Percentiles rank a stretch among this genome's conserved stretches.
phyloP scores from a whole-genome alignment of 306 rosid genomes.

The Albizia julibrissin region DNA sequence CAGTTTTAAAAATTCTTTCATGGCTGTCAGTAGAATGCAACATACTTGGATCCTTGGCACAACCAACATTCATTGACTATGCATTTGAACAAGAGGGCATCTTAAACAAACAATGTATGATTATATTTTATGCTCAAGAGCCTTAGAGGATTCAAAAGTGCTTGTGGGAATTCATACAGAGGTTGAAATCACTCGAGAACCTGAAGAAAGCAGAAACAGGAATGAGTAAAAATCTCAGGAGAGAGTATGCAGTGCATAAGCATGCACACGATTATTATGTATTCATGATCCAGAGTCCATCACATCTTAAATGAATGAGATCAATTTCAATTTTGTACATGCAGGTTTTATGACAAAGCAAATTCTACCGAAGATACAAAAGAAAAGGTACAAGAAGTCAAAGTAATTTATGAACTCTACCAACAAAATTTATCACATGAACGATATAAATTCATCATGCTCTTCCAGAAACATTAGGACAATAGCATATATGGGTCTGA shows the following conservation, averaged over 20 bases:
- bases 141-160: conserved; percentile 22
- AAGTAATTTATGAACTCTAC: not conserved
- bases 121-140: conserved; percentile 17
- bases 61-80: conserved; percentile 38
- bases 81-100: conserved; percentile 51
- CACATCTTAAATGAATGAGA: conserved; percentile 5
- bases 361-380: conserved; percentile 4
- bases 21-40: conserved; percentile 22
- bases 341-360: conserved; percentile 19
- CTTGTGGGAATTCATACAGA: conserved; percentile 24
- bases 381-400: not conserved
- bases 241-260: not conserved
- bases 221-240: conserved; percentile 17
- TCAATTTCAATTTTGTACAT: not conserved
- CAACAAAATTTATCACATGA: not conserved
- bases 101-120: conserved; percentile 29
- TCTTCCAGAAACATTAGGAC: not conserved
- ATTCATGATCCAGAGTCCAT: conserved; percentile 21
- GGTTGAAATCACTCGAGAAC: conserved; percentile 28
- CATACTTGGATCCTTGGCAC: conserved; percentile 33
- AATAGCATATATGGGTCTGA: not conserved
- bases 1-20: conserved; percentile 43
- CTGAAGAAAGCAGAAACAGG: conserved; percentile 37
- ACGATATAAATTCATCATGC: not conserved
- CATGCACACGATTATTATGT: not conserved